These are phyloP conservation scores for Eimeria falciformis DNA, from an alignment of 169 alveolate genomes.

Conservation along the genomic window DNA sequence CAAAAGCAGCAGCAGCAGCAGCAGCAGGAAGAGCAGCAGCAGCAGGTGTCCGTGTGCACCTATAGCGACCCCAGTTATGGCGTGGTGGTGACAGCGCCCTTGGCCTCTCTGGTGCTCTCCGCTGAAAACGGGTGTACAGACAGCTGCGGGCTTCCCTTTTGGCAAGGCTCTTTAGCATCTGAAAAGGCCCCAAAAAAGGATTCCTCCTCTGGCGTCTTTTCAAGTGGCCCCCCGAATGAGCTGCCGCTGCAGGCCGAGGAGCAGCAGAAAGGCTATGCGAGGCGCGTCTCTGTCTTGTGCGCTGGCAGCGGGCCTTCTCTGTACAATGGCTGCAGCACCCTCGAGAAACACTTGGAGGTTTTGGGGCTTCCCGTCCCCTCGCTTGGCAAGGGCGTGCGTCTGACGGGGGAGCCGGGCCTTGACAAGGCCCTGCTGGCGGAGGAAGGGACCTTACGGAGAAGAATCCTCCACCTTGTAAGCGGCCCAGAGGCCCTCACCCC, in stretches of 20 bases:
- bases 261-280: background rate
- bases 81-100: background rate
- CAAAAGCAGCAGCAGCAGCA: background rate
- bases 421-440: slow-evolving; percentile 25
- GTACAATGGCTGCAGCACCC: slow-evolving; percentile 19
- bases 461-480: background rate
- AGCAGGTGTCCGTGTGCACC: slow-evolving; percentile 19
- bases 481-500: slow-evolving; percentile 37
- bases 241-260: background rate
- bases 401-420: background rate
- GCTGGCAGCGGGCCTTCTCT: background rate
- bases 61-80: slow-evolving; percentile 15
- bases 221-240: background rate
- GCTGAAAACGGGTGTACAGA: background rate
- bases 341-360: background rate
- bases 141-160: slow-evolving; percentile 11
- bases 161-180: background rate
- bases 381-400: background rate
- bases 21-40: background rate
- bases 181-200: background rate
- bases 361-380: background rate
- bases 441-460: background rate
- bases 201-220: background rate
- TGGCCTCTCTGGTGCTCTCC: slow-evolving; percentile 3
- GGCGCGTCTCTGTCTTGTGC: background rate